Evolutionary conservation across 1,284 basidiomycete species (phyloP), one percentile per base, ranked within the genome.

Genomic region (Naganishia liquefaciens): DNA sequence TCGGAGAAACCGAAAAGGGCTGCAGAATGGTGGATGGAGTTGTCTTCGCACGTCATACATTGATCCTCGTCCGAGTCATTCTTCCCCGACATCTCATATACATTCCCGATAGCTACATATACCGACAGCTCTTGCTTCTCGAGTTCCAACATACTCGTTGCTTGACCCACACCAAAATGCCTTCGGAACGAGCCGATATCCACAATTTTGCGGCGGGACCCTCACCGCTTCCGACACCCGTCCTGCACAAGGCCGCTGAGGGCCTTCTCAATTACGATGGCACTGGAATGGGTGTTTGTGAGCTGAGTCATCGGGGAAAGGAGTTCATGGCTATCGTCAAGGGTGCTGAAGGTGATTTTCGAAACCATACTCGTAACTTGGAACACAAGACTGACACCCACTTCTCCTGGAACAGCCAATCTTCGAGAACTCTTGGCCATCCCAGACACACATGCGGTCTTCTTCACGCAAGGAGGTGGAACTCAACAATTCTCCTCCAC

Each of bases 191-290:
- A 70, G 69, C 72, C 51, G 74, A 84, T 62, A 83, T 87, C 17
- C 85, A 90, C 77, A 96, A 97, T 82, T 91, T 97, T 76, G 90
- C 91, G 50, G 89, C 93, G 53, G 93, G 93, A 2, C 93, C 93
- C 28, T 94, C 91, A 33, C 88, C 90, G 0, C 82, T 97, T 40
- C 93, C 93, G 19, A 84, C 87, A 21, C 80, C 85, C 4, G 91
- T 96, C 15, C 86, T 97, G 46, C 81, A 87, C 65, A 70, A 81
- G 73, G 87, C 93, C 73, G 90, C 93, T 2, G 82, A 86, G 33
- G 83, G 86, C 13, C 82, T 97, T 19, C 80, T 97, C 73, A 89
- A 96, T 80, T 97, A 93, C 80, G 82, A 87, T 65, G 84, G 84
- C 54, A 93, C 90, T 3, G 94, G 93, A 40, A 93, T 97, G 71